Conservation (phyloP, 1,284 basidiomycete species). For the Cutaneotrichosporon cyanovorans region DNA sequence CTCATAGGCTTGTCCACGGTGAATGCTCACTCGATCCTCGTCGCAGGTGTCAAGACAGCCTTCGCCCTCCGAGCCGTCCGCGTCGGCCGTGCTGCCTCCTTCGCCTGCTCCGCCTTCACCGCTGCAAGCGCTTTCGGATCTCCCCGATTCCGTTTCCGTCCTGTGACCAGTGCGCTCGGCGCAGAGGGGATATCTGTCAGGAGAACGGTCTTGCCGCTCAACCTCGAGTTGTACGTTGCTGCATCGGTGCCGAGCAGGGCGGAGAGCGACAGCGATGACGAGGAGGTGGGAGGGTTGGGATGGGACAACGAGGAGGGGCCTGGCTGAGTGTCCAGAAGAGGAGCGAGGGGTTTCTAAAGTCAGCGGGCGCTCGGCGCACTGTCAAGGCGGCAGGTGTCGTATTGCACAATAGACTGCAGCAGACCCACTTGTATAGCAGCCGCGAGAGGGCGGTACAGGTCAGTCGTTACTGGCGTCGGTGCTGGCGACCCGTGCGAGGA, state of each 20-base stretch:
- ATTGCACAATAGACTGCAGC: neutral
- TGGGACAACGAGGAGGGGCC: neutral
- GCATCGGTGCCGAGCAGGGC: conserved; percentile 22
- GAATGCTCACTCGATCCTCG: conserved; percentile 28
- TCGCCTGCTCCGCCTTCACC: conserved; percentile 14
- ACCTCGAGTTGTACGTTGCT: conserved; percentile 22
- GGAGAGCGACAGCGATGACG: conserved; percentile 13
- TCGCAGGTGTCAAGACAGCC: conserved; percentile 1
- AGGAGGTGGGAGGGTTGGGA: conserved; percentile 13
- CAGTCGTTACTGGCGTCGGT: conserved; percentile 21
- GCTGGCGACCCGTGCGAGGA: neutral
- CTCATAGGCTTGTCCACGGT: neutral
- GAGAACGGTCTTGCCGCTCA: conserved; percentile 33
- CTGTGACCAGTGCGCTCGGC: conserved; percentile 19
- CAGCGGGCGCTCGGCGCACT: no score
- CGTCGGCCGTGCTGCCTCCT: conserved; percentile 3
- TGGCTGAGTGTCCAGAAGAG: neutral
- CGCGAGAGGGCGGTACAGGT: conserved; percentile 15
- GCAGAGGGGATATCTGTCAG: conserved; percentile 13
- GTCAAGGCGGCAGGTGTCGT: neutral
- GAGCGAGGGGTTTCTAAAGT: conserved; percentile 2
- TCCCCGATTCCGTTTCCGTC: conserved; percentile 29
- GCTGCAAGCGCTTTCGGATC: conserved; percentile 12
- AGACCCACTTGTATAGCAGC: conserved; percentile 5
- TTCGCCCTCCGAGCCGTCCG: conserved; percentile 5